These are phyloP conservation scores for Periconia sp. DNA, from an alignment of 2,329 filamentous ascomycete species.

Conservation along the genomic window DNA sequence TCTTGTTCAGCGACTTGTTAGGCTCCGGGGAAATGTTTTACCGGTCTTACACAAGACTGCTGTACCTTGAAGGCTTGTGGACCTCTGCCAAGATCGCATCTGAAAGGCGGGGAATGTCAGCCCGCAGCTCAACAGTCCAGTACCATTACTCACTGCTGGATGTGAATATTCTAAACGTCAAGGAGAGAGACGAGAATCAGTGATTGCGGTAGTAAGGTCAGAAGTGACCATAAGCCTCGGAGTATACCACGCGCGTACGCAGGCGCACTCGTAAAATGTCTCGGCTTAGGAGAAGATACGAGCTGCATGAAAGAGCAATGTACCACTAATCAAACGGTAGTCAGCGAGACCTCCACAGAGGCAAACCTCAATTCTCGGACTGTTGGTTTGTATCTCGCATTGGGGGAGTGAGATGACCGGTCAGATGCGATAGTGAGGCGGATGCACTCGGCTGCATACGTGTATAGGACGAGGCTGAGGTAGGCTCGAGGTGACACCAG, in stretches of 20 bases:
- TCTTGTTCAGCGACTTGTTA: constrained; percentile 19
- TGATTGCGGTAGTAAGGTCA: not conserved
- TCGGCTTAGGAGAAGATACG: too few relatives aligned
- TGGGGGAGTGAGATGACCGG: constrained; percentile 15
- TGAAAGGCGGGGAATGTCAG: constrained; percentile 5
- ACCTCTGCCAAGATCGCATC: constrained; percentile 17
- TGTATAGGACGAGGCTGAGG: constrained; percentile 27
- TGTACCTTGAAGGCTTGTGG: constrained; percentile 26
- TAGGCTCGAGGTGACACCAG: not conserved
- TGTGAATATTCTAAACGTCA: not conserved
- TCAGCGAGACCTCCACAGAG: constrained; percentile 29
- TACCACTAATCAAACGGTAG: constrained; percentile 9
- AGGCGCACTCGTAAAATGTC: too few relatives aligned
- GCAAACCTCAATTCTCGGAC: constrained; percentile 26
- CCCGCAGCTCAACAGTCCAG: constrained; percentile 23
- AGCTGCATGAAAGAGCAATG: too few relatives aligned
- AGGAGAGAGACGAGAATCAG: not conserved
- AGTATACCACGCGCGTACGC: too few relatives aligned
- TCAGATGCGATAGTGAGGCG: constrained; percentile 22
- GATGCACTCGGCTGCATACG: constrained; percentile 26
- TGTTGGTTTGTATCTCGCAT: constrained; percentile 29
- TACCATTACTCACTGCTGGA: not conserved
- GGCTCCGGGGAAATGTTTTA: constrained; percentile 25
- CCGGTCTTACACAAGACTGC: constrained; percentile 35
- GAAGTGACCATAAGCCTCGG: too few relatives aligned